Percentiles rank a stretch among this genome's conserved stretches.
Evolutionary conservation across 176 grass and related monocot genomes (phyloP).

Genomic region (Poa pratensis): DNA sequence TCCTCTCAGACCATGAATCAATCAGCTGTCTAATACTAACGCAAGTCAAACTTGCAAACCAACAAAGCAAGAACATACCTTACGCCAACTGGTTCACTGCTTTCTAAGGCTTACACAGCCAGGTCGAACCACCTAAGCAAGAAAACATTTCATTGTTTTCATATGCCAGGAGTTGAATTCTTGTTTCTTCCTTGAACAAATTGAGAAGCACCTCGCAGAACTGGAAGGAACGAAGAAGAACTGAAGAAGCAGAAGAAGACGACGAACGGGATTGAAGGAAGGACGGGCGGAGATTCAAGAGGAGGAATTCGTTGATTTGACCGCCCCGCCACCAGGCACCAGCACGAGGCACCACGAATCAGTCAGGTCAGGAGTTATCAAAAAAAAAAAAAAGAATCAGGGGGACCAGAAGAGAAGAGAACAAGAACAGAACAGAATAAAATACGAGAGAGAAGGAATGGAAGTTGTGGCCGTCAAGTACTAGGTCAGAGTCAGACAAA

Average conservation of each 20-base stretch:
- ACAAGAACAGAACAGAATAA: background rate
- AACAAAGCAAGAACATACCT: background rate
- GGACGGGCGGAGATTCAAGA: background rate
- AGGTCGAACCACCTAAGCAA: background rate
- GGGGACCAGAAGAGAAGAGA: background rate
- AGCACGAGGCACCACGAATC: too few species aligned
- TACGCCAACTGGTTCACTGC: background rate
- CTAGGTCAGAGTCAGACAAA: background rate
- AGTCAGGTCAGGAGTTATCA: too few species aligned
- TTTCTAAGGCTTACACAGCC: background rate
- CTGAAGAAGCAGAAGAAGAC: too few species aligned
- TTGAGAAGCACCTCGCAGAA: background rate
- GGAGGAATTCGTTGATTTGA: background rate
- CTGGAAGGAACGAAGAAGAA: background rate
- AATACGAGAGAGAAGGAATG: background rate
- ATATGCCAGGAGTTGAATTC: background rate
- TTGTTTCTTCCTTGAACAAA: background rate
- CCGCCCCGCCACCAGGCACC: background rate
- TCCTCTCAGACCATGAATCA: too few species aligned
- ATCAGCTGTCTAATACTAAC: background rate
- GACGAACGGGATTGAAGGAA: background rate
- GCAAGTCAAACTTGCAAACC: background rate
- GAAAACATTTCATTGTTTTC: background rate
- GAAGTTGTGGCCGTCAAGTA: background rate
- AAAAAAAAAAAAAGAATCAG: too few species aligned